A percentile compares a stretch with the other conserved stretches of the same genome.
Evolutionary conservation across 2,329 filamentous ascomycete genomes (phyloP).

Genomic region (Fusarium sp.): DNA sequence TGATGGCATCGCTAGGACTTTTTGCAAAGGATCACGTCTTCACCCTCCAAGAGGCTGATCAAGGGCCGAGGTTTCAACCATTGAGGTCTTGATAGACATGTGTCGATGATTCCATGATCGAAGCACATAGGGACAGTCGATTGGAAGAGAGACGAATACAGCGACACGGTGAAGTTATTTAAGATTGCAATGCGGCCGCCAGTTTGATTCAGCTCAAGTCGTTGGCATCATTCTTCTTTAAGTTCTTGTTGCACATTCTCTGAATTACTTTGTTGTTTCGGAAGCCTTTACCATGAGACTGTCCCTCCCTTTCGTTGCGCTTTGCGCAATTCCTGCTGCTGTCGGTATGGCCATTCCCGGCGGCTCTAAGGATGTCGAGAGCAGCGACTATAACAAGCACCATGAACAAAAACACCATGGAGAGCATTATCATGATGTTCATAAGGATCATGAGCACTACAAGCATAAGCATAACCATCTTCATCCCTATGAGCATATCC

Average conservation of each 20-base stretch:
- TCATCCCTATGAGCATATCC: conserved; percentile 27
- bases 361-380: neutral
- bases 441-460: conserved; percentile 23
- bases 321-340: conserved; percentile 37
- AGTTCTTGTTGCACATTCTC: conserved; percentile 1
- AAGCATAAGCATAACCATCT: conserved; percentile 26
- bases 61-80: neutral
- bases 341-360: conserved; percentile 10
- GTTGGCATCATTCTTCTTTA: neutral
- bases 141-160: neutral
- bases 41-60: neutral
- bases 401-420: conserved; percentile 7
- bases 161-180: conserved; percentile 4
- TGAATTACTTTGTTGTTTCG: neutral
- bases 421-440: conserved; percentile 23
- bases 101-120: conserved; percentile 11
- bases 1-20: neutral
- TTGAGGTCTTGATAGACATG: neutral
- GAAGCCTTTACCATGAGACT: conserved; percentile 39
- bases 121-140: neutral
- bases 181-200: conserved; percentile 4
- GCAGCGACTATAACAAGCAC: neutral
- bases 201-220: neutral
- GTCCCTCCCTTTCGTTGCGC: conserved; percentile 35
- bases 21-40: neutral